Base-by-base conservation (phyloP, 106 monocot species). In the Dendrobium nobile region DNA sequence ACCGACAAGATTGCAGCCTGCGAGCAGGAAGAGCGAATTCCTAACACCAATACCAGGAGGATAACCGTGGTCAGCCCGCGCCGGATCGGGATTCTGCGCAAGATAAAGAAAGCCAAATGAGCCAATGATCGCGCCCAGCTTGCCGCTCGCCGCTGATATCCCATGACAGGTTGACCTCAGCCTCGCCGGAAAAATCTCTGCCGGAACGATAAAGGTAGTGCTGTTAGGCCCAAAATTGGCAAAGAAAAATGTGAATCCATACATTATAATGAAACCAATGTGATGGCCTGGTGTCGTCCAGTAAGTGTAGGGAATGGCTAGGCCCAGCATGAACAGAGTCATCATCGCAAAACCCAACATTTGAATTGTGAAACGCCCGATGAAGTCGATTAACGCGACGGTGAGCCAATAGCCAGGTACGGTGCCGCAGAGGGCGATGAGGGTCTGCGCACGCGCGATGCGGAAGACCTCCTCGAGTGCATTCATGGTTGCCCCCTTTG, bases 171-270 rank as follows among this genome's bases (percentile, higher is more conserved):
- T 91, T 17, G 93, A 94, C 45, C 91, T 68, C 51, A 94, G 64
- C 86, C 93, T 67, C 15, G 92, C 88, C 0, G 95, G 92, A 61
- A 88, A 92, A 43, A 95, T 81, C 88, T 92, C 95, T 22, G 95
- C 95, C 22, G 95, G 95, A 64, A 95, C 90, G 37, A 95, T 85
- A 82, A 95, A 95, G 22, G 95, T 95, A 4, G 92, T 95, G 67
- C 84, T 84, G 80, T 95, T 95, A 59, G 95, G 95, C 4, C 95
- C 95, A 77, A 95, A 95, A 79, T 95, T 95, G 45, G 95, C 92
- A 79, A 95, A 95, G 86, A 95, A 95, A 88, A 95, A 95, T 72
- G 94, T 90, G 82, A 89, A 61, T 7, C 77, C 89, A 77, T 94
- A 94, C 83, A 94, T 70, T 31, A 90, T 85, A 17, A 91, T 67